Evolutionary conservation across 164 flowering plant genomes (phyloP).

Genomic region (Pachysandra terminalis): DNA sequence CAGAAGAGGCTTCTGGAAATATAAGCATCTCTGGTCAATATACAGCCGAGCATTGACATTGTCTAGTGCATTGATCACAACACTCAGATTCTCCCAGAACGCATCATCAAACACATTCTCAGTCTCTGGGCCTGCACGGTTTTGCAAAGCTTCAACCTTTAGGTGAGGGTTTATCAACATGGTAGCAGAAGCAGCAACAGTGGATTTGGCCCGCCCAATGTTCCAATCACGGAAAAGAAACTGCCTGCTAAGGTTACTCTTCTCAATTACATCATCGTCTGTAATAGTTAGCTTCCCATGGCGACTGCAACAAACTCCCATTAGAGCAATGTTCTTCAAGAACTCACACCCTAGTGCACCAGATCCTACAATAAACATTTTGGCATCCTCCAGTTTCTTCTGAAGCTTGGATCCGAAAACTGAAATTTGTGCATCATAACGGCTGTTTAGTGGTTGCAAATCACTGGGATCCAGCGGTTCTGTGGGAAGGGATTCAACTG

Average conservation of each 20-base stretch:
- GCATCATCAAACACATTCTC: constrained; percentile 78
- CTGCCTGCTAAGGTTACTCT: constrained; percentile 90
- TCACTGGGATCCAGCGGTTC: constrained; percentile 57
- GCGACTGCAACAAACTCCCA: constrained; percentile 71
- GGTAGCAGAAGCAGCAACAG: constrained; percentile 86
- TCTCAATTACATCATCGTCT: constrained; percentile 96
- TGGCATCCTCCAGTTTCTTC: constrained; percentile 71
- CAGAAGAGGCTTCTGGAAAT: constrained; percentile 86
- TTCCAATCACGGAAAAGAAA: constrained; percentile 94
- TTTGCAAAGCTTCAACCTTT: constrained; percentile 73
- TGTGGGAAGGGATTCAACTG: constrained; percentile 73
- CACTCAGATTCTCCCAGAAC: constrained; percentile 75
- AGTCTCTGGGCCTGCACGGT: constrained; percentile 76
- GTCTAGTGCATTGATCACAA: constrained; percentile 76
- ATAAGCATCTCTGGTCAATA: constrained; percentile 79
- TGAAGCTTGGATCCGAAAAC: constrained; percentile 83
- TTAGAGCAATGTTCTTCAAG: constrained; percentile 73
- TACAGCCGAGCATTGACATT: constrained; percentile 86
- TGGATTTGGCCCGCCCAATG: constrained; percentile 90
- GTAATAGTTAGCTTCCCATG: constrained; percentile 70
- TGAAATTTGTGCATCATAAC: constrained; percentile 88
- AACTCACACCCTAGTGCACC: constrained; percentile 97
- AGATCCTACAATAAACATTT: constrained; percentile 74
- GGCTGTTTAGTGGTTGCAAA: constrained; percentile 58
- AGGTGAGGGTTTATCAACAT: constrained; percentile 50